These are phyloP conservation scores for Millerago galiae DNA, from an alignment of 805 yeast species.

Conservation along the genomic window DNA sequence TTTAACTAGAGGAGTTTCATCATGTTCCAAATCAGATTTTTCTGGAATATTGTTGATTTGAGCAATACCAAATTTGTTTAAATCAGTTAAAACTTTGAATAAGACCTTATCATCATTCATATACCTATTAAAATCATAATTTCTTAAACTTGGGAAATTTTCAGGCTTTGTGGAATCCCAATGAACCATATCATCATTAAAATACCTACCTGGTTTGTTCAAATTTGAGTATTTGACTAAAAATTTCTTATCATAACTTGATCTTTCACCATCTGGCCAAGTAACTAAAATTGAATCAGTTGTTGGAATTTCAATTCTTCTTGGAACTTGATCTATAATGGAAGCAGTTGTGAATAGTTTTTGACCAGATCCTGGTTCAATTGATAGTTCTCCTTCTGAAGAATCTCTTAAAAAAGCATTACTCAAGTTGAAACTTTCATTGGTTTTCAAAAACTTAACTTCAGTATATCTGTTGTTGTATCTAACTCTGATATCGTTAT, in stretches of 20 bases:
- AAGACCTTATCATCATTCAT: conserved; percentile 19
- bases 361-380: conserved; percentile 52
- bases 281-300: conserved; percentile 33
- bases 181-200: conserved; percentile 34
- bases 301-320: conserved; percentile 27
- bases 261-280: conserved; percentile 42
- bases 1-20: conserved; percentile 29
- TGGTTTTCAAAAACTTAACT: conserved; percentile 5
- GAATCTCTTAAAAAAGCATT: conserved; percentile 63
- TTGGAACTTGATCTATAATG: conserved; percentile 30
- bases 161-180: conserved; percentile 33
- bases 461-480: conserved; percentile 6
- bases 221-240: conserved; percentile 37
- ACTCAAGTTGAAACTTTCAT: conserved; percentile 23
- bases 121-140: conserved; percentile 11
- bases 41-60: conserved; percentile 51
- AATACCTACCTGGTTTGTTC: conserved; percentile 27
- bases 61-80: conserved; percentile 52
- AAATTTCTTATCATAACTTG: conserved; percentile 39
- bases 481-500: conserved; percentile 1
- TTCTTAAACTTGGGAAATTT: conserved; percentile 13
- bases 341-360: conserved; percentile 59
- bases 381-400: conserved; percentile 40
- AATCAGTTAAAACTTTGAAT: conserved; percentile 32
- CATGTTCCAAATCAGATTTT: conserved; percentile 22